phyloP scores from a whole-genome alignment of 2,329 filamentous ascomycete species.

The Colletotrichum lini region DNA sequence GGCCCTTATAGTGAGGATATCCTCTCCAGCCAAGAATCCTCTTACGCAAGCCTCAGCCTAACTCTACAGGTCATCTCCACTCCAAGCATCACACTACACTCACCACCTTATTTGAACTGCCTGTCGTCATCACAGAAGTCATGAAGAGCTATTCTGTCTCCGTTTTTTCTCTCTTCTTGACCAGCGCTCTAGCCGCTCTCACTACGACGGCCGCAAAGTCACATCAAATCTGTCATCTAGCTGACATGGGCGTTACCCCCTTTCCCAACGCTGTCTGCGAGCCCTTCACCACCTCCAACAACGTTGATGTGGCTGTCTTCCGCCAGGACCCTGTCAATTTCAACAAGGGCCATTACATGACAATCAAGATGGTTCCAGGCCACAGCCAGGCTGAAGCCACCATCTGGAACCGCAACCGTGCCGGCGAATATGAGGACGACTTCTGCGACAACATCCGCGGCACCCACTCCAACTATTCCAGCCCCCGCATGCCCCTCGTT shows the following conservation, averaged over 20 bases:
- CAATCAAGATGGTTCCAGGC: too few species aligned
- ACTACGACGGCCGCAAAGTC: neutral
- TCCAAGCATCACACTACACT: too few species aligned
- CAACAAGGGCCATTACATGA: neutral
- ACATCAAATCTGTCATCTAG: neutral
- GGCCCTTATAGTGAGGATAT: too few species aligned
- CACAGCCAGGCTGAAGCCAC: constrained; percentile 1
- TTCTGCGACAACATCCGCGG: neutral
- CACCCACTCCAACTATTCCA: neutral
- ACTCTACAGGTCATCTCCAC: neutral
- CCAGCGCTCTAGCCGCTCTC: neutral
- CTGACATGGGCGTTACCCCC: neutral
- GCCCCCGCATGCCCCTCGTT: neutral
- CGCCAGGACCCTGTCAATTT: neutral
- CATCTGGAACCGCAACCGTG: neutral
- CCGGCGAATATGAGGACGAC: neutral
- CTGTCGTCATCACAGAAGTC: neutral
- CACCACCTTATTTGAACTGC: too few species aligned
- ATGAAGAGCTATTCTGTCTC: neutral
- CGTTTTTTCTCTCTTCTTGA: neutral
- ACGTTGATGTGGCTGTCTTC: constrained; percentile 1
- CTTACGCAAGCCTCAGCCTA: too few species aligned
- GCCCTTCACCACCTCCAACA: constrained; percentile 4
- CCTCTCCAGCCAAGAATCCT: too few species aligned
- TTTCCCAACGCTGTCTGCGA: constrained; percentile 9